Evolutionary conservation across 129 eudicot genomes (phyloP).

Genomic region (Kitagawia praeruptora): DNA sequence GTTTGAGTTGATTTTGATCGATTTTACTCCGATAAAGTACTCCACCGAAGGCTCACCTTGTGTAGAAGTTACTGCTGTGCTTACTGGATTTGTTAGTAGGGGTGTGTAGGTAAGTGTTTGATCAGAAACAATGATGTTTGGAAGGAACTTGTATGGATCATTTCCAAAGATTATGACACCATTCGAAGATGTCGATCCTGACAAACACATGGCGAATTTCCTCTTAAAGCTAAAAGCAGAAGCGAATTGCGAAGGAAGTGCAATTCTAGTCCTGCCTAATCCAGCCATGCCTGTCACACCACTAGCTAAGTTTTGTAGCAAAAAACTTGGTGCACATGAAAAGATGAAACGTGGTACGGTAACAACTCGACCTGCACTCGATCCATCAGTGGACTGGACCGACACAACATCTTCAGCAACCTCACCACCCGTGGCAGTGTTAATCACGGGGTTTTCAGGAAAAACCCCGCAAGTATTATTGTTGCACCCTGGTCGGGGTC

Average conservation of each 20-base stretch:
- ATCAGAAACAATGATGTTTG: constrained; percentile 1
- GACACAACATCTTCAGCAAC: neutral
- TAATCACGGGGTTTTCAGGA: neutral
- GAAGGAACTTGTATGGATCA: constrained; percentile 26
- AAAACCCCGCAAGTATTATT: constrained; percentile 9
- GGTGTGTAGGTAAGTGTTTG: constrained; percentile 25
- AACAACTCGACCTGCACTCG: neutral
- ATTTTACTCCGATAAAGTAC: constrained; percentile 32
- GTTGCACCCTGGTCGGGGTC: constrained; percentile 17
- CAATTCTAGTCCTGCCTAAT: constrained; percentile 7
- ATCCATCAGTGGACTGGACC: constrained; percentile 10
- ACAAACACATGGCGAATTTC: constrained; percentile 11
- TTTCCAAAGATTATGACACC: constrained; percentile 27
- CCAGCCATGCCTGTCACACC: constrained; percentile 16
- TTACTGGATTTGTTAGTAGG: constrained; percentile 23
- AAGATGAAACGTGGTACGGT: neutral
- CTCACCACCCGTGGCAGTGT: neutral
- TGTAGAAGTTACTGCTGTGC: neutral
- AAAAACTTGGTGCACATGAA: neutral
- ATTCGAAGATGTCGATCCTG: constrained; percentile 5
- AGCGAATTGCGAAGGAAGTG: constrained; percentile 9
- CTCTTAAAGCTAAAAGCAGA: constrained; percentile 4
- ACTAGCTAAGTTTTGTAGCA: neutral
- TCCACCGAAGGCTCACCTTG: constrained; percentile 19
- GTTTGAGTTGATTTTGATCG: constrained; percentile 15